Evolutionary conservation across 2,329 filamentous ascomycete genomes (phyloP).

Genomic region (Fusarium sp.): DNA sequence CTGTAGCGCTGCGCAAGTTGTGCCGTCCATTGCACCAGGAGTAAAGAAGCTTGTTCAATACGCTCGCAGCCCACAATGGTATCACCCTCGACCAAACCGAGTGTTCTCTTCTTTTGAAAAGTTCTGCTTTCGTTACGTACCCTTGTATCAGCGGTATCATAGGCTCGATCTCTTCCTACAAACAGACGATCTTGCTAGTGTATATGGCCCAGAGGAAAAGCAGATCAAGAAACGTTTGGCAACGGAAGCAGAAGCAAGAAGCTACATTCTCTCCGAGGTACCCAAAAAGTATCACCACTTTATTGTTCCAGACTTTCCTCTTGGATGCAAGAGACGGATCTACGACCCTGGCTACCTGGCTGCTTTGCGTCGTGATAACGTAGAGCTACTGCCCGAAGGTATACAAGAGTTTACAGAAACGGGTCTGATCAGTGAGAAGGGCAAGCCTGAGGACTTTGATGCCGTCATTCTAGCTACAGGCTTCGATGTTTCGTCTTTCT

Average conservation of each 20-base stretch:
- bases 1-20: conserved; percentile 49
- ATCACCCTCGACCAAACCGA: conserved; percentile 39
- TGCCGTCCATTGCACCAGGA: conserved; percentile 38
- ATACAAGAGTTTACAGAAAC: conserved; percentile 37
- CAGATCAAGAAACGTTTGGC: conserved; percentile 2
- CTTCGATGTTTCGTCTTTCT: conserved; percentile 41
- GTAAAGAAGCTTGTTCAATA: conserved; percentile 19
- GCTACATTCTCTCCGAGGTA: conserved; percentile 31
- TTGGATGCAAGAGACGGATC: conserved; percentile 48
- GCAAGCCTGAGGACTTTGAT: conserved; percentile 31
- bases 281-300: conserved; percentile 28
- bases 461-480: conserved; percentile 45
- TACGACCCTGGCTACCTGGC: conserved; percentile 47
- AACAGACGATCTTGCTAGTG: too few relatives aligned
- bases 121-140: conserved; percentile 37
- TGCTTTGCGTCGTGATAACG: conserved; percentile 37
- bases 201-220: too few relatives aligned
- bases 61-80: conserved; percentile 34
- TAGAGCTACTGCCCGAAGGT: conserved; percentile 39
- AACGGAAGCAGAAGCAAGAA: conserved; percentile 11
- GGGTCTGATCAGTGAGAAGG: conserved; percentile 21
- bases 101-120: conserved; percentile 22
- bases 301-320: conserved; percentile 41
- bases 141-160: not conserved
- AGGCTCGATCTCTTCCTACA: not conserved